A percentile compares a stretch with the other conserved stretches of the same genome.
These are phyloP conservation scores for Nicotiana sylvestris DNA, from an alignment of 257 asterid species.

Conservation along the genomic window DNA sequence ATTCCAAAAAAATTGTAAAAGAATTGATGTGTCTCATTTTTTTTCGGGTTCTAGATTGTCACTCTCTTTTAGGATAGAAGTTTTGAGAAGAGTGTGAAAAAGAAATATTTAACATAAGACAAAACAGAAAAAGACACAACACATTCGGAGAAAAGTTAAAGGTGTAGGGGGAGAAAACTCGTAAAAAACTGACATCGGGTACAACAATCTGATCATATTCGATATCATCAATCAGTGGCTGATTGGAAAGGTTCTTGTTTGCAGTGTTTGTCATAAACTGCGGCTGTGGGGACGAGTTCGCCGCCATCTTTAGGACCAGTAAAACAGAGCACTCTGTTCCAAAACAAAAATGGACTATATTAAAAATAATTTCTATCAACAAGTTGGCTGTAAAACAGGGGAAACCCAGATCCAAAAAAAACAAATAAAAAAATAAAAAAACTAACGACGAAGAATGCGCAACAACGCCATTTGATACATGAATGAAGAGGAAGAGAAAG, in stretches of 20 bases:
- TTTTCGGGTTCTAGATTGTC: no score
- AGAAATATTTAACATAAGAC: background rate
- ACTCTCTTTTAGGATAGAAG: background rate
- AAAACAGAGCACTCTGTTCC: background rate
- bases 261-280: conserved; percentile 68
- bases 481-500: background rate
- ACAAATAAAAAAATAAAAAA: background rate
- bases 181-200: conserved; percentile 53
- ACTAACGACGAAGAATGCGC: background rate
- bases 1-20: no score
- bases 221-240: conserved; percentile 61
- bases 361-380: background rate
- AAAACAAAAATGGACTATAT: background rate
- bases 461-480: background rate
- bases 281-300: conserved; percentile 35
- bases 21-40: no score
- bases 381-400: background rate
- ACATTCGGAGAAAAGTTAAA: background rate
- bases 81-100: background rate
- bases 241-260: conserved; percentile 46
- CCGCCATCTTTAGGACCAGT: conserved; percentile 47
- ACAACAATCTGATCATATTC: conserved; percentile 88
- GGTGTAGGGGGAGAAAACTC: background rate
- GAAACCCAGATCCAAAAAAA: background rate
- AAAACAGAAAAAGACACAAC: background rate